phyloP scores from a whole-genome alignment of 768 basidiomycete genomes.

The Mycena leptocephala region DNA sequence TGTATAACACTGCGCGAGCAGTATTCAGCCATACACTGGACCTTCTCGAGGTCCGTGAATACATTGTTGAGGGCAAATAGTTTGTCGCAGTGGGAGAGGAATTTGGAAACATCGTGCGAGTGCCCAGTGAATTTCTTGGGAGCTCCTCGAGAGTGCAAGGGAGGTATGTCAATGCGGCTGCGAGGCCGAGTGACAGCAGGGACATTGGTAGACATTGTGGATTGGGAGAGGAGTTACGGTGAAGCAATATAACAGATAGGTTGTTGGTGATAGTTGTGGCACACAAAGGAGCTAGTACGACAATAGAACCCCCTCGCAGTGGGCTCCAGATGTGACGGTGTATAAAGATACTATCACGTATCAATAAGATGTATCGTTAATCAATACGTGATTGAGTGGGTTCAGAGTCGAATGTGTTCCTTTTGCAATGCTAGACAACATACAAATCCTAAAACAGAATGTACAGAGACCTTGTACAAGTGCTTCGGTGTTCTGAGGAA shows the following conservation, averaged over 20 bases:
- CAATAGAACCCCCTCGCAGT: neutral
- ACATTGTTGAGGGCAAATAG: conserved; percentile 6
- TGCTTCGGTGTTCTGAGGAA: too few species aligned
- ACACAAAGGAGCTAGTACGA: neutral
- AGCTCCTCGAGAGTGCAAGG: neutral
- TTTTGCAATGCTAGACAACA: too few species aligned
- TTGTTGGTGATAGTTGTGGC: neutral
- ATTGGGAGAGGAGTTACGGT: neutral
- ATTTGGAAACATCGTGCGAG: neutral
- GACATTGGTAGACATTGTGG: neutral
- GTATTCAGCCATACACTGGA: conserved; percentile 8
- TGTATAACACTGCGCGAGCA: neutral
- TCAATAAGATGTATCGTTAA: neutral
- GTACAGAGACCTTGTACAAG: too few species aligned
- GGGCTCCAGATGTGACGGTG: neutral
- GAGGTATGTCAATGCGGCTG: conserved; percentile 1
- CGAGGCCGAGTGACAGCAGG: conserved; percentile 2
- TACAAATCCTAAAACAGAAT: too few species aligned
- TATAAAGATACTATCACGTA: conserved; percentile 2
- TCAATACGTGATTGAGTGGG: neutral
- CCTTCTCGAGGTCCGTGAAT: neutral
- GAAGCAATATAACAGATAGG: neutral
- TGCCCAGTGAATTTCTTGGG: conserved; percentile 2
- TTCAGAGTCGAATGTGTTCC: neutral
- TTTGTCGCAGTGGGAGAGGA: neutral